phyloP scores from a whole-genome alignment of 2,329 filamentous ascomycete genomes.

The Blumeria hordei region DNA sequence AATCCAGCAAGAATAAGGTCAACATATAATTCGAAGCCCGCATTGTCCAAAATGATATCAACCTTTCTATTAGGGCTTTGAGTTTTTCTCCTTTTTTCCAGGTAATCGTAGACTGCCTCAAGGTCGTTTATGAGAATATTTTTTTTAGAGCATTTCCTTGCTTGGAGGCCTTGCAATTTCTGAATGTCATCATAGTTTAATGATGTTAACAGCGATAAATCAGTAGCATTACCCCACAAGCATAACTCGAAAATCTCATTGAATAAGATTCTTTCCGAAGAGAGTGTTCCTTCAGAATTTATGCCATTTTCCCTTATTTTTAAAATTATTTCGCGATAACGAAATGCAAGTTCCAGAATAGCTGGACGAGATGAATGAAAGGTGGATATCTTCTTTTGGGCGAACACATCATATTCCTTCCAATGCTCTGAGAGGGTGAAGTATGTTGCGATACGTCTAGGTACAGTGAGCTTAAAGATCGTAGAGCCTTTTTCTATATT shows the following conservation, averaged over 20 bases:
- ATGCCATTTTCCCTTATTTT: slow-evolving; percentile 28
- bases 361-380: slow-evolving; percentile 81
- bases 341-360: slow-evolving; percentile 56
- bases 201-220: slow-evolving; percentile 72
- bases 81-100: slow-evolving; percentile 38
- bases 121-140: slow-evolving; percentile 87
- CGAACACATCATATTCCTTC: slow-evolving; percentile 78
- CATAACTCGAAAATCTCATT: slow-evolving; percentile 89
- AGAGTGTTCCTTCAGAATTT: slow-evolving; percentile 17
- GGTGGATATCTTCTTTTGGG: slow-evolving; percentile 70
- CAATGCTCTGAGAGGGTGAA: slow-evolving; percentile 61
- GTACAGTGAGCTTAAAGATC: not conserved
- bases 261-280: slow-evolving; percentile 59
- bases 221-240: slow-evolving; percentile 91
- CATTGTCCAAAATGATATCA: slow-evolving; percentile 91
- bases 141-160: slow-evolving; percentile 64
- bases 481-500: not conserved
- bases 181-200: slow-evolving; percentile 91
- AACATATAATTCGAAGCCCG: slow-evolving; percentile 91
- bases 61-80: slow-evolving; percentile 49
- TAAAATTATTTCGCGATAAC: slow-evolving; percentile 49
- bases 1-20: slow-evolving; percentile 84
- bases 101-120: slow-evolving; percentile 39
- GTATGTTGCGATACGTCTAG: slow-evolving; percentile 51
- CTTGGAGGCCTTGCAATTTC: slow-evolving; percentile 74